Evolutionary conservation across 306 rosid genomes (phyloP), one percentile per base, ranked within the genome.

Genomic region (Trichosanthes truncata): DNA sequence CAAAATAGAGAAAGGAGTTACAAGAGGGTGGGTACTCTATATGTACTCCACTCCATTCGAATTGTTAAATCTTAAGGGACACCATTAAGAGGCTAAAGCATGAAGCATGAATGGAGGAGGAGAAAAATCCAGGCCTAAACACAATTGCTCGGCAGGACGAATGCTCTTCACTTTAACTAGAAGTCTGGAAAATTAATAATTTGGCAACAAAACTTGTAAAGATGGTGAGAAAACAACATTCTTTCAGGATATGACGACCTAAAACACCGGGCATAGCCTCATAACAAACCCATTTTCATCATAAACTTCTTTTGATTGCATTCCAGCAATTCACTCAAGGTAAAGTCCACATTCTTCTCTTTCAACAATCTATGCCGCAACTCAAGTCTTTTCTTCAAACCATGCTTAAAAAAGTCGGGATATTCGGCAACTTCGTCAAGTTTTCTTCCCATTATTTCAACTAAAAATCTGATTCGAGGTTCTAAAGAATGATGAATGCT

Each of bases 241-340:
- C 52, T n/a, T 71, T 71, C 38, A 43, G 4, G 51, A 18, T 67
- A 17, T 36, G 49, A 31, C 12, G 1, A 20, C 46, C 49, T 38
- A 33, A 66, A 68, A 84, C 82, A 84, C 86, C 76, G 77, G 66
- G 82, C 79, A 78, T 68, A 12, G 62, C 79, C 89, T 85, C 87
- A 88, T 82, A 82, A 83, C 84, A 89, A 91, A 81, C 93, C 89
- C 80, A 91, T 89, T 84, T 88, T 95, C 85, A 83, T 56, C 73
- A 56, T 79, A 84, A 95, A 91, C 88, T 90, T 95, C 90, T 89
- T 95, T 81, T 89, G 84, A 84, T 87, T 95, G 79, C 92, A 92
- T 59, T 90, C 96, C 87, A 91, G 83, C 97, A 95, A 89, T 78
- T 95, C 97, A 85, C 93, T 87, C 90, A 95, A 87, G 88, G 97